Evolutionary conservation across 1,139 yeast genomes (phyloP), one percentile per base, ranked within the genome.

Genomic region (Zygosaccharomyces pseudobailii): DNA sequence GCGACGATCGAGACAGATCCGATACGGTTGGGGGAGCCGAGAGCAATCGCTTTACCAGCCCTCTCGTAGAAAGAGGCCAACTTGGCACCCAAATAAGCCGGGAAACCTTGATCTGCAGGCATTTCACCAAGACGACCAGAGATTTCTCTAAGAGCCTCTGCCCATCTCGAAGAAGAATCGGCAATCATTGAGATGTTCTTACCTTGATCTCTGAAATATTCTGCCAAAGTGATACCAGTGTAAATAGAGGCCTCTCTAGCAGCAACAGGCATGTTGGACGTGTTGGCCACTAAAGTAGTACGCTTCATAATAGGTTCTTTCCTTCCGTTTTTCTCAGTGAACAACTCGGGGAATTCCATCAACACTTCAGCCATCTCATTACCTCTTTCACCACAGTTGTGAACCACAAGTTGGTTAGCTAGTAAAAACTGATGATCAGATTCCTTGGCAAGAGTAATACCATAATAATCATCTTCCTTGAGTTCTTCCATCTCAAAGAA

Each of bases 81-180:
- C 71, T 92, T 92, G 47, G 99, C 96, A 74, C 98, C 98, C 70
- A 92, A 80, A 70, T 94, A 92, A 50, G 99, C 99, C 55, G 99
- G 99, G 94, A 90, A 92, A 79, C 99, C 99, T 77, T 94, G 98
- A 75, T 92, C 99, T 54, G 99, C 99, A 68, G 99, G 99, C 99
- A 92, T 92, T 77, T 94, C 99, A 72, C 98, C 98, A 71, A 92
- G 78, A 79, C 99, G 95, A 81, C 99, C 99, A 47, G 97, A 90
- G 70, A 92, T 84, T 79, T 92, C 99, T 84, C 99, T 89, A 69
- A 92, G 80, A 52, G 99, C 99, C 75, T 92, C 99, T 42, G 99
- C 99, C 99, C 99, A 92, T 79, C 99, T 92, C 39, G 97, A 90
- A 32, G 97, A 90, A 6, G 98, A 92, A 71, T 92, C 99, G 52